Base-by-base conservation (phyloP, 108 stramenopile genomes). In the Schizochytrium sp. region DNA sequence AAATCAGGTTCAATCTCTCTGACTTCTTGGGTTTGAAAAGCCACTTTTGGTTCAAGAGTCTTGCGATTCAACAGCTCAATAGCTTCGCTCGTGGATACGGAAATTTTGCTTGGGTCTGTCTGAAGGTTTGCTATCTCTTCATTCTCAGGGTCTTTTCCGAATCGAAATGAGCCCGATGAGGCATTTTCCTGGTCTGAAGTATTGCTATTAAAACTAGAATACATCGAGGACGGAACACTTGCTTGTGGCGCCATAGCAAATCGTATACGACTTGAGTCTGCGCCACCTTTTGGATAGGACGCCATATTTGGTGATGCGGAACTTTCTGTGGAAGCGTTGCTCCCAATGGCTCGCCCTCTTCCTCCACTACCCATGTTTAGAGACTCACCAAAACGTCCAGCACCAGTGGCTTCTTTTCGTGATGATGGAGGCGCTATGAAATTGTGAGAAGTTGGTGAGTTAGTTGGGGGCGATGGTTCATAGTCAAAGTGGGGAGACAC, bases 251-350 rank as follows among this genome's bases (percentile, higher is more conserved):
- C 64, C 42, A 13, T 12, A 3, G 64, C 42, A 38, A 69, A 44
- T 0, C 64, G 3, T 28, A 69, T 44, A 15, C 64, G 64, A 13
- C 10, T 38, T 15, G 64, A 44, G 64, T 69, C 15, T 69, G 64
- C 7, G 12, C 28, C 19, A 8, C 12, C 3, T 69, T 13, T 69
- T 12, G 64, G 7, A 38, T 60, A n/a, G 1, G 19, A 17, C 19
- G 59, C 59, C 19, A n/a, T 60, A n/a, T n/a, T 60, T n/a, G 28
- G 19, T 60, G 17, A n/a, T n/a, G 19, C 59, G 28, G 59, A 60
- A n/a, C 59, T 60, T 1, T 60, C 59, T 60, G 59, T 60, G 17
- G 59, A 60, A 60, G 59, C 59, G 59, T n/a, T 60, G 28, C 59
- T 60, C 59, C 59, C 28, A 17, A 17, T 60, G 19, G 59, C 59